Percentiles rank a stretch among this genome's conserved stretches.
These are phyloP conservation scores for Glycine latifolia DNA, from an alignment of 306 rosid species.

Conservation along the genomic window DNA sequence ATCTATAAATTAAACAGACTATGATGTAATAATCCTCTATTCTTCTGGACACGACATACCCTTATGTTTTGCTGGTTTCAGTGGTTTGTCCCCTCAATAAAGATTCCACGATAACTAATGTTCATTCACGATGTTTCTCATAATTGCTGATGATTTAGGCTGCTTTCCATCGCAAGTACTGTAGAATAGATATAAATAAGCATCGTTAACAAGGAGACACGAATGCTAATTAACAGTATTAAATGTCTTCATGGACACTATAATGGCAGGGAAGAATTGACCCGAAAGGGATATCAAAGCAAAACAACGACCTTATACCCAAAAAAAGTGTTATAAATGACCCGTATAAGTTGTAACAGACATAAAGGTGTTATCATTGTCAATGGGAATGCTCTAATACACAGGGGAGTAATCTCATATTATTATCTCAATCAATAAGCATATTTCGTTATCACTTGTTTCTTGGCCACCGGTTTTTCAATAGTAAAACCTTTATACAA, in stretches of 20 bases:
- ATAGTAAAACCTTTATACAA: neutral
- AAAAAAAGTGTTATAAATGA: neutral
- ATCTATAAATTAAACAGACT: neutral
- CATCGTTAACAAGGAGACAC: slow-evolving; percentile 35
- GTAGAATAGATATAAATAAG: slow-evolving; percentile 3
- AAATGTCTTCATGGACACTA: slow-evolving; percentile 5
- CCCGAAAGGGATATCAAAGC: slow-evolving; percentile 17
- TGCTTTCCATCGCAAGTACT: slow-evolving; percentile 17
- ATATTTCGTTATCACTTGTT: slow-evolving; percentile 37
- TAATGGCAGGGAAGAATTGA: slow-evolving; percentile 17
- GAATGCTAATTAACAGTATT: slow-evolving; percentile 32
- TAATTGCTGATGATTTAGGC: slow-evolving; percentile 46
- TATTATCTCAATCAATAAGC: slow-evolving; percentile 4
- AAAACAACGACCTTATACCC: slow-evolving; percentile 34
- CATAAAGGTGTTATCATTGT: slow-evolving; percentile 27
- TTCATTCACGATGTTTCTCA: slow-evolving; percentile 42
- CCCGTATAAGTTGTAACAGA: slow-evolving; percentile 4
- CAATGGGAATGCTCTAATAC: slow-evolving; percentile 1
- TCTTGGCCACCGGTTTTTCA: slow-evolving; percentile 43
- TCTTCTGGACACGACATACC: neutral
- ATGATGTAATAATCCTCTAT: neutral
- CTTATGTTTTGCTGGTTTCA: neutral
- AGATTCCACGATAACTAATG: slow-evolving; percentile 36
- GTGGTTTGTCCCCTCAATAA: slow-evolving; percentile 10
- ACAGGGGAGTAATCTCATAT: neutral